phyloP scores from a whole-genome alignment of 768 basidiomycete species.

The Pleurotus giganteus region DNA sequence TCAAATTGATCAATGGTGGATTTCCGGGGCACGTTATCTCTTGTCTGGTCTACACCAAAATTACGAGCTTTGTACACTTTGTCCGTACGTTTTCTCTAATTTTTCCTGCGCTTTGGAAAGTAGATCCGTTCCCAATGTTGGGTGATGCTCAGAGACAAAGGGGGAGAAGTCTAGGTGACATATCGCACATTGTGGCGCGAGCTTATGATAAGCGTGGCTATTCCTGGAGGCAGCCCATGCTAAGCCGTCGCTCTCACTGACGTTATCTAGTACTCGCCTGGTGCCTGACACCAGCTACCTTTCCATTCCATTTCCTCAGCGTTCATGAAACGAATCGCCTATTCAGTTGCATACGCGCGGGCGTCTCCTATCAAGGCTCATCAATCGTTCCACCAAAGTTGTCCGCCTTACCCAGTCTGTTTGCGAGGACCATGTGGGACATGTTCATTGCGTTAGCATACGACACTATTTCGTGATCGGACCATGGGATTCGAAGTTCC shows the following conservation, averaged over 20 bases:
- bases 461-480: slow-evolving; percentile 7
- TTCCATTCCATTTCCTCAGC: too few species aligned
- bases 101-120: neutral
- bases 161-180: neutral
- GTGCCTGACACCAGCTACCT: too few species aligned
- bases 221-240: neutral
- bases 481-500: slow-evolving; percentile 10
- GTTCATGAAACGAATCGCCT: too few species aligned
- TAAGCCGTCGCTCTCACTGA: neutral
- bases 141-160: neutral
- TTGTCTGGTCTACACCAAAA: neutral
- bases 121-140: neutral
- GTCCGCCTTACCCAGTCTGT: neutral
- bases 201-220: neutral
- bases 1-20: slow-evolving; percentile 43
- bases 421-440: slow-evolving; percentile 6
- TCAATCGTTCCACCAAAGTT: too few species aligned
- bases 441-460: slow-evolving; percentile 4
- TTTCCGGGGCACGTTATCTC: slow-evolving; percentile 4
- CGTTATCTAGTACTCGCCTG: neutral
- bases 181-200: neutral
- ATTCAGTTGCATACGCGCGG: too few species aligned
- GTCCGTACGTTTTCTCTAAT: slow-evolving; percentile 8
- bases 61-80: neutral
- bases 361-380: too few species aligned